phyloP scores from a whole-genome alignment of 805 yeast species.

The Candida nonsorbophila region DNA sequence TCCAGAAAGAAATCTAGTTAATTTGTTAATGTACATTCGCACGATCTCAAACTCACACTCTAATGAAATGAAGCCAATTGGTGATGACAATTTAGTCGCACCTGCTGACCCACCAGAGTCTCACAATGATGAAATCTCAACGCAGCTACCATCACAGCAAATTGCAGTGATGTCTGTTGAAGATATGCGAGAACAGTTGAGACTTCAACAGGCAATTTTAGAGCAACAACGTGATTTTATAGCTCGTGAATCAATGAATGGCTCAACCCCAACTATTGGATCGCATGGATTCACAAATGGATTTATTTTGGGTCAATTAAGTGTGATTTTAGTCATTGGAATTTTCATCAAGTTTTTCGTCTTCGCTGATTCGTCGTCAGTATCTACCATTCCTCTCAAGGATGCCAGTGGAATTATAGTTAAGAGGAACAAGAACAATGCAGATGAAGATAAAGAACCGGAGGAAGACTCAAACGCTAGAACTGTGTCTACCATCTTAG shows the following conservation, averaged over 20 bases:
- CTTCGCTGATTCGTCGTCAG: constrained; percentile 58
- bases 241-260: constrained; percentile 8
- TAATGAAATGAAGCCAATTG: too few relatives aligned
- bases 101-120: too few relatives aligned
- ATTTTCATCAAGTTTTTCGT: constrained; percentile 72
- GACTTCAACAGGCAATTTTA: constrained; percentile 22
- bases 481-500: constrained; percentile 51
- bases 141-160: background rate
- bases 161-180: constrained; percentile 7
- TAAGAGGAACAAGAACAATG: constrained; percentile 22
- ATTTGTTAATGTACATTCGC: constrained; percentile 1
- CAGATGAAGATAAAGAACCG: constrained; percentile 11
- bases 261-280: constrained; percentile 3
- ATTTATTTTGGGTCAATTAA: constrained; percentile 64
- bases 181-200: constrained; percentile 21
- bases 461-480: constrained; percentile 14
- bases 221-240: constrained; percentile 21
- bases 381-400: constrained; percentile 17
- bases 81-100: too few relatives aligned
- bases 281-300: constrained; percentile 77
- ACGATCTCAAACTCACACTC: too few relatives aligned
- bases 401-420: constrained; percentile 30
- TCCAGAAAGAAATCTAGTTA: constrained; percentile 6
- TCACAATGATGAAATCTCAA: too few relatives aligned
- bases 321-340: constrained; percentile 58